These are phyloP conservation scores for Fusarium metavorans DNA, from an alignment of 2,329 filamentous ascomycete species.

Conservation along the genomic window DNA sequence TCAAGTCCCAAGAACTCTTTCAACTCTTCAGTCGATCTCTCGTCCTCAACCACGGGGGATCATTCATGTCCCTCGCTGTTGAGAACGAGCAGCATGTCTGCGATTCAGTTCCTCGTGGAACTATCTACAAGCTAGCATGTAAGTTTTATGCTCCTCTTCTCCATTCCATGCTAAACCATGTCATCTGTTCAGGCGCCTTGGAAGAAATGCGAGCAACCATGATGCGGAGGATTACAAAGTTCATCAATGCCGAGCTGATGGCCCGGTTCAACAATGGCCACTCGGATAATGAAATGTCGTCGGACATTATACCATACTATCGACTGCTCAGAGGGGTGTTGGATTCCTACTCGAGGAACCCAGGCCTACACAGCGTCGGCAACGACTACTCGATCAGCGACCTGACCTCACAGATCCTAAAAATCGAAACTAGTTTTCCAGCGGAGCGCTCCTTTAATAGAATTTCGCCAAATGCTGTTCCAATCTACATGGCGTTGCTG, in stretches of 20 bases:
- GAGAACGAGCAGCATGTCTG: neutral
- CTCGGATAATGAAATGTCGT: neutral
- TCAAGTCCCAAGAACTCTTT: neutral
- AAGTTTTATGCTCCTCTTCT: neutral
- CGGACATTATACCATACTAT: neutral
- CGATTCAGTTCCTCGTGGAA: neutral
- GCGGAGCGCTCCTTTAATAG: neutral
- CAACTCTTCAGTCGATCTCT: neutral
- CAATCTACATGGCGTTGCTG: neutral
- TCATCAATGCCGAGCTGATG: neutral
- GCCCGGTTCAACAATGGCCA: neutral
- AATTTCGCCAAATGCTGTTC: neutral
- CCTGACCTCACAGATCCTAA: neutral
- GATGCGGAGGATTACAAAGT: neutral
- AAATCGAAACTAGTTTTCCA: neutral
- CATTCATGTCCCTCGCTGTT: neutral
- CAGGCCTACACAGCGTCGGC: neutral
- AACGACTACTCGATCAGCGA: neutral
- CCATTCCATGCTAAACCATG: neutral
- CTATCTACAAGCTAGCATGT: constrained; percentile 4
- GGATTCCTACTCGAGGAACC: neutral
- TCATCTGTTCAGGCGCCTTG: neutral
- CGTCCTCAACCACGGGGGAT: neutral
- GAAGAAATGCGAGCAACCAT: neutral
- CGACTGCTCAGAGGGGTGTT: neutral